These are phyloP conservation scores for Candida manassasensis DNA, from an alignment of 805 yeast species.

Conservation along the genomic window DNA sequence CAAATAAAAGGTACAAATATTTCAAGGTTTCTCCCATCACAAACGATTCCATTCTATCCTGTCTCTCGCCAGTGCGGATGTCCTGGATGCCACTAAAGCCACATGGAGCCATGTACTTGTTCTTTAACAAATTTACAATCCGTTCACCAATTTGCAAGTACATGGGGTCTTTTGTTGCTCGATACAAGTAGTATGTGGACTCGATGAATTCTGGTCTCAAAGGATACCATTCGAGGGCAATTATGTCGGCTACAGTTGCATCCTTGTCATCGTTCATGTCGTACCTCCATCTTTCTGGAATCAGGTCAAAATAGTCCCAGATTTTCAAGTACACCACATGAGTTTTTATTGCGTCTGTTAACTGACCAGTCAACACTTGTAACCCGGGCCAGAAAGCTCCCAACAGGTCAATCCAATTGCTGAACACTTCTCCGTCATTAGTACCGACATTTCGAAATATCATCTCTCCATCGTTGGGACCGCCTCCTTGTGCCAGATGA, in stretches of 20 bases:
- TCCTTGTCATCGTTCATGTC: slow-evolving; percentile 9
- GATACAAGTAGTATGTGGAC: slow-evolving; percentile 75
- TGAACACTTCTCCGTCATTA: slow-evolving; percentile 43
- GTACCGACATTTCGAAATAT: slow-evolving; percentile 58
- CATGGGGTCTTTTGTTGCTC: slow-evolving; percentile 84
- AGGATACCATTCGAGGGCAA: slow-evolving; percentile 85
- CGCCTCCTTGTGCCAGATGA: slow-evolving; percentile 34
- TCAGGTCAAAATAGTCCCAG: slow-evolving; percentile 74
- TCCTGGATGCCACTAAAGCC: slow-evolving; percentile 80
- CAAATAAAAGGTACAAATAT: slow-evolving; percentile 76
- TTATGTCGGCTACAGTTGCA: slow-evolving; percentile 12
- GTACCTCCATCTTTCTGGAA: slow-evolving; percentile 84
- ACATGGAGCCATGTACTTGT: slow-evolving; percentile 54
- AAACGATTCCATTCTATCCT: slow-evolving; percentile 89
- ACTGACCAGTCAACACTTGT: slow-evolving; percentile 71
- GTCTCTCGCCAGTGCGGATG: slow-evolving; percentile 53
- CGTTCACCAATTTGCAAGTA: slow-evolving; percentile 72
- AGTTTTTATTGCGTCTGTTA: slow-evolving; percentile 56
- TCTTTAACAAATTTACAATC: slow-evolving; percentile 51
- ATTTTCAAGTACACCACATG: slow-evolving; percentile 66
- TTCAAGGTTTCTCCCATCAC: slow-evolving; percentile 84
- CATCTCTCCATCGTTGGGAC: slow-evolving; percentile 20
- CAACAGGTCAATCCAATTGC: slow-evolving; percentile 79
- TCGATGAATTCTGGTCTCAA: slow-evolving; percentile 89
- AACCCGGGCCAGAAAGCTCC: slow-evolving; percentile 89